Evolutionary conservation across 2,329 filamentous ascomycete species (phyloP).

Genomic region (Phyllosticta citrichinensis): DNA sequence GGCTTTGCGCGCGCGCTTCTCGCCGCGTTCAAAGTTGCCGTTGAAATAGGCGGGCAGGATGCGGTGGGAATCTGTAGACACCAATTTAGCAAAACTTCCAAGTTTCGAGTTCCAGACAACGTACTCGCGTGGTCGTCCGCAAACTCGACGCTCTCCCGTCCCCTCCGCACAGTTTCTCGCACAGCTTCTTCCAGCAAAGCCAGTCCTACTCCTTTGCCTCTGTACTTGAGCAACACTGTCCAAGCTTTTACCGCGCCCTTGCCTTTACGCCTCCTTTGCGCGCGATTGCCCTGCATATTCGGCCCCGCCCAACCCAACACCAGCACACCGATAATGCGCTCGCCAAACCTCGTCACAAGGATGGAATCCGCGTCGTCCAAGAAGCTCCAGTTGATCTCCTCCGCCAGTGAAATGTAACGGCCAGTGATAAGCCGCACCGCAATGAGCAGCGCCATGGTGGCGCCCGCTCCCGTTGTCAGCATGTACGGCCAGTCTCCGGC

Average conservation of each 20-base stretch:
- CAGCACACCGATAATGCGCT: conserved; percentile 59
- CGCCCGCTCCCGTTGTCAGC: conserved; percentile 48
- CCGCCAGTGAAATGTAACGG: conserved; percentile 54
- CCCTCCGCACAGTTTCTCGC: conserved; percentile 54
- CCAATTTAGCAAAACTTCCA: not conserved
- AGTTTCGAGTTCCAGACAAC: conserved; percentile 16
- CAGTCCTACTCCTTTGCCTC: conserved; percentile 60
- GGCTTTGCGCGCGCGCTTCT: conserved; percentile 3
- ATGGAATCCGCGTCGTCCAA: conserved; percentile 32
- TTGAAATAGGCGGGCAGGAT: conserved; percentile 5
- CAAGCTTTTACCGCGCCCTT: conserved; percentile 69
- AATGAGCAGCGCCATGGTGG: conserved; percentile 54
- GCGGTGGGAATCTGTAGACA: conserved; percentile 1
- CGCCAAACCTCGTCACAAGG: conserved; percentile 57
- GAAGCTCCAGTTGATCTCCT: conserved; percentile 53
- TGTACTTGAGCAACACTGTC: conserved; percentile 63
- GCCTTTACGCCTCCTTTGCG: conserved; percentile 38
- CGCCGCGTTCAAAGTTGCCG: not conserved
- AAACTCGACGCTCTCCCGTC: conserved; percentile 63
- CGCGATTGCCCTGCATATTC: conserved; percentile 32
- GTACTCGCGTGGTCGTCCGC: conserved; percentile 68
- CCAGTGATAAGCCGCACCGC: conserved; percentile 50
- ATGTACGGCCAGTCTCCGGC: conserved; percentile 44
- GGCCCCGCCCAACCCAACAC: conserved; percentile 55
- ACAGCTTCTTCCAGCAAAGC: conserved; percentile 67